These are phyloP conservation scores for Amphirosellinia nigrospora DNA, from an alignment of 495 filamentous ascomycete species.

Conservation along the genomic window DNA sequence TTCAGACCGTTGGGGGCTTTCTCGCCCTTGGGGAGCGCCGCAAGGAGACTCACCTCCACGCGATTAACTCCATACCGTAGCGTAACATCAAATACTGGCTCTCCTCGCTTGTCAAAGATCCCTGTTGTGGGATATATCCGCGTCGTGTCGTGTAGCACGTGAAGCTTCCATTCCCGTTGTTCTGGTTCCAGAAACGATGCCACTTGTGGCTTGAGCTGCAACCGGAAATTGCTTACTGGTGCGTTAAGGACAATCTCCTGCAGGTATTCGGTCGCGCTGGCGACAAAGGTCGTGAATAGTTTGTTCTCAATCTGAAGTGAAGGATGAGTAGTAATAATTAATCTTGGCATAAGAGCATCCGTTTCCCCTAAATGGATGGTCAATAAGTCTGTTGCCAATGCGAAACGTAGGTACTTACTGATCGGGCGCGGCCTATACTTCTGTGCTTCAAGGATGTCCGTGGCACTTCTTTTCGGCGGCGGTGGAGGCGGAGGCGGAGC, in stretches of 20 bases:
- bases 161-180: conserved; percentile 66
- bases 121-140: conserved; percentile 43
- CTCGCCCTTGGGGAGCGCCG: conserved; percentile 64
- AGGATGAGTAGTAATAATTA: conserved; percentile 70
- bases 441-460: conserved; percentile 35
- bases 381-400: conserved; percentile 39
- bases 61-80: conserved; percentile 68
- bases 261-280: conserved; percentile 65
- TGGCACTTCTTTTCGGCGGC: conserved; percentile 31
- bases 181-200: conserved; percentile 56
- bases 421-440: conserved; percentile 35
- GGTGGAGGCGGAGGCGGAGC: conserved; percentile 25
- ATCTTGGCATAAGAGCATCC: conserved; percentile 69
- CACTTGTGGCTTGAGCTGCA: conserved; percentile 70
- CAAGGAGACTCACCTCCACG: conserved; percentile 69
- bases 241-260: conserved; percentile 72
- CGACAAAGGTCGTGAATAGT: conserved; percentile 63
- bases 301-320: conserved; percentile 59
- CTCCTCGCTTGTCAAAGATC: conserved; percentile 36
- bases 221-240: conserved; percentile 64
- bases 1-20: conserved; percentile 61
- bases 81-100: conserved; percentile 65
- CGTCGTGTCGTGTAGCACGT: conserved; percentile 61
- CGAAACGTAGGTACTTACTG: conserved; percentile 23
- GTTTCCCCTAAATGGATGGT: conserved; percentile 38